Evolutionary conservation across 208 protist species (phyloP).

Genomic region (Endotrypanum monterogeii): DNA sequence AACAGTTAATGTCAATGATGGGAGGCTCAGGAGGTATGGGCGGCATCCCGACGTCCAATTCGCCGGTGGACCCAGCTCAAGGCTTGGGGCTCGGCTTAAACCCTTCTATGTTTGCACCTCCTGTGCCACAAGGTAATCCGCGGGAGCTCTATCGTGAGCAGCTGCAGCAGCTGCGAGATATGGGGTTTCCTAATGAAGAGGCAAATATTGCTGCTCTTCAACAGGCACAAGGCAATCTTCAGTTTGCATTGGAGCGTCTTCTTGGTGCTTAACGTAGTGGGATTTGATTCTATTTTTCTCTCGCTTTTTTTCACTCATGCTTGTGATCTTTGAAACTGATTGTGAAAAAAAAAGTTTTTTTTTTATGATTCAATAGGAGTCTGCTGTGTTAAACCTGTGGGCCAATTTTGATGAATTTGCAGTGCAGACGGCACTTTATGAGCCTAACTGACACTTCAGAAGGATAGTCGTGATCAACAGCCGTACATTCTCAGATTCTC

Average conservation of each 20-base stretch:
- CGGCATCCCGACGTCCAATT: neutral
- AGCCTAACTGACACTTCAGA: neutral
- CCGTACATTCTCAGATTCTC: neutral
- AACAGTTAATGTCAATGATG: conserved; percentile 41
- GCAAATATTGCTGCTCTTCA: conserved; percentile 91
- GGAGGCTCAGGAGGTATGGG: conserved; percentile 11
- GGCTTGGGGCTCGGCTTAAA: conserved; percentile 19
- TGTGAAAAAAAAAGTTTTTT: neutral
- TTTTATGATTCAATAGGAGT: neutral
- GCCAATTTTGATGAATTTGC: neutral
- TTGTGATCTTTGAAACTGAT: neutral
- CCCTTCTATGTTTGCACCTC: conserved; percentile 37
- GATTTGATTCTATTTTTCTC: conserved; percentile 1
- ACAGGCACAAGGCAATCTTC: conserved; percentile 85
- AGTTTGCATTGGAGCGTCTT: conserved; percentile 89
- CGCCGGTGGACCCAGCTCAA: conserved; percentile 3
- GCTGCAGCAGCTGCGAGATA: conserved; percentile 88
- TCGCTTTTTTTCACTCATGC: neutral
- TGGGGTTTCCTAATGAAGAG: conserved; percentile 94
- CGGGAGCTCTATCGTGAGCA: conserved; percentile 85
- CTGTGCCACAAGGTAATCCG: conserved; percentile 61
- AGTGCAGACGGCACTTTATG: neutral
- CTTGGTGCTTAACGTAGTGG: conserved; percentile 49
- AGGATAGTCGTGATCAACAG: neutral
- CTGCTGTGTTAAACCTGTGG: neutral